A percentile compares a stretch with the other conserved stretches of the same genome.
These are phyloP conservation scores for Pestalotiopsis sp. DNA, from an alignment of 2,329 filamentous ascomycete genomes.

Conservation along the genomic window DNA sequence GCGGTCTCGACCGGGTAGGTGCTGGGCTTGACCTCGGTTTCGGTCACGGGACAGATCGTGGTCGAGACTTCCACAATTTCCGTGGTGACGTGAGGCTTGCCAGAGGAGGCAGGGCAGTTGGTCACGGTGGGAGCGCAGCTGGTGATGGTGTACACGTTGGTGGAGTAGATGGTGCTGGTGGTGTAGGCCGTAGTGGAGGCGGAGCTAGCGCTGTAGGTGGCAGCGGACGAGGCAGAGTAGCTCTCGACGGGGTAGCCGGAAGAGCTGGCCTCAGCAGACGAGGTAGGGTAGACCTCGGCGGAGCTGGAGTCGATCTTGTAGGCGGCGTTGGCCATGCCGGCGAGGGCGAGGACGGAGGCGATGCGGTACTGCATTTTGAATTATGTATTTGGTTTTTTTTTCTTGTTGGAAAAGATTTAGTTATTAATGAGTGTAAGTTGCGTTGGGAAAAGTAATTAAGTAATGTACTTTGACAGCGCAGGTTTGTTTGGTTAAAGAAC, in stretches of 20 bases:
- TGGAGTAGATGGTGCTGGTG: neutral
- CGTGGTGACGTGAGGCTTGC: conserved; percentile 7
- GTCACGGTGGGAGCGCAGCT: conserved; percentile 6
- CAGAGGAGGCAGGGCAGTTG: conserved; percentile 13
- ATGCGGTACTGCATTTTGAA: conserved; percentile 8
- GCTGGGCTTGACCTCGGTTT: neutral
- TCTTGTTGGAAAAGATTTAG: neutral
- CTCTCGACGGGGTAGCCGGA: neutral
- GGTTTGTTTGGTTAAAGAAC: neutral
- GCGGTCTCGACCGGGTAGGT: neutral
- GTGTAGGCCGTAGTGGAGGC: neutral
- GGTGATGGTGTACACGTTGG: conserved; percentile 10
- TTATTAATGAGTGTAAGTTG: conserved; percentile 3
- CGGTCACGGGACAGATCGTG: conserved; percentile 14
- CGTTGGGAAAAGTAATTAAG: conserved; percentile 4
- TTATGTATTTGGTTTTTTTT: conserved; percentile 5
- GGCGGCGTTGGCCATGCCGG: conserved; percentile 9
- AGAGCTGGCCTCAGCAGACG: neutral
- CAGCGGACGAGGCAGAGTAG: neutral
- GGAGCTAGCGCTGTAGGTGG: neutral
- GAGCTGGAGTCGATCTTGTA: neutral
- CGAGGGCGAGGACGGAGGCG: conserved; percentile 13
- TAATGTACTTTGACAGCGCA: neutral
- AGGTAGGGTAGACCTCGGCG: neutral
- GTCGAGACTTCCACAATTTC: neutral